phyloP scores from a whole-genome alignment of 2,329 filamentous ascomycete species.

The Exophiala calicioides region DNA sequence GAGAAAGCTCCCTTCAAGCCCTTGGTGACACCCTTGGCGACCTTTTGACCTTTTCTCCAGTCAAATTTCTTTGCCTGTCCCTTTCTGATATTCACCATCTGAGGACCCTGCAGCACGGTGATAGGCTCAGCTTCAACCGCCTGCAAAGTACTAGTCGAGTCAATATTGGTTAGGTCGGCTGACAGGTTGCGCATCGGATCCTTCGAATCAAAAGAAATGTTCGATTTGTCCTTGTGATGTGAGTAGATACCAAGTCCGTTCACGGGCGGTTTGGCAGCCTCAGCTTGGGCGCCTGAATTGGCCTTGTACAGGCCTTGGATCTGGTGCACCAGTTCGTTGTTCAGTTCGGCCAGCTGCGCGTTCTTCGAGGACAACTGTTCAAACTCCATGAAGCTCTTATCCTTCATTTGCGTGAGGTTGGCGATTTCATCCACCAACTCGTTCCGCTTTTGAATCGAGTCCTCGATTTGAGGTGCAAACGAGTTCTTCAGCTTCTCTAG shows the following conservation, averaged over 20 bases:
- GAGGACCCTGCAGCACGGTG: conserved; percentile 70
- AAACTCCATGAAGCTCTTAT: conserved; percentile 92
- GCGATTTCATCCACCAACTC: conserved; percentile 82
- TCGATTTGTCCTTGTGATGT: conserved; percentile 54
- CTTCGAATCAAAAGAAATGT: conserved; percentile 44
- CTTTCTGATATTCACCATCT: conserved; percentile 92
- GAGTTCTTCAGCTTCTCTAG: conserved; percentile 76
- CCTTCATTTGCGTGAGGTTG: conserved; percentile 78
- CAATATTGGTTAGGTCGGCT: conserved; percentile 53
- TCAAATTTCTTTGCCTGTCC: conserved; percentile 95
- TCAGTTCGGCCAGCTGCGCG: conserved; percentile 88
- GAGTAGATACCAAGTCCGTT: conserved; percentile 67
- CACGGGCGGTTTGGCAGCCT: conserved; percentile 39
- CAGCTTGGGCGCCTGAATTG: conserved; percentile 57
- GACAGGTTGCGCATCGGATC: conserved; percentile 48
- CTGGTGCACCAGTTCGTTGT: conserved; percentile 90
- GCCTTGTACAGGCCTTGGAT: conserved; percentile 92
- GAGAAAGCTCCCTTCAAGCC: conserved; percentile 90
- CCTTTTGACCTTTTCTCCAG: conserved; percentile 96
- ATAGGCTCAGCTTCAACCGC: conserved; percentile 66
- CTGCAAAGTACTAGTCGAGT: conserved; percentile 62
- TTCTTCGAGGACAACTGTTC: conserved; percentile 95
- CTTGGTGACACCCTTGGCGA: conserved; percentile 92
- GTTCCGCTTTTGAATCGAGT: conserved; percentile 85
- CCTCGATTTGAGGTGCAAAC: conserved; percentile 73